Conservation (phyloP, 148 eudicot species). For the Tetragonia tetragonoides region DNA sequence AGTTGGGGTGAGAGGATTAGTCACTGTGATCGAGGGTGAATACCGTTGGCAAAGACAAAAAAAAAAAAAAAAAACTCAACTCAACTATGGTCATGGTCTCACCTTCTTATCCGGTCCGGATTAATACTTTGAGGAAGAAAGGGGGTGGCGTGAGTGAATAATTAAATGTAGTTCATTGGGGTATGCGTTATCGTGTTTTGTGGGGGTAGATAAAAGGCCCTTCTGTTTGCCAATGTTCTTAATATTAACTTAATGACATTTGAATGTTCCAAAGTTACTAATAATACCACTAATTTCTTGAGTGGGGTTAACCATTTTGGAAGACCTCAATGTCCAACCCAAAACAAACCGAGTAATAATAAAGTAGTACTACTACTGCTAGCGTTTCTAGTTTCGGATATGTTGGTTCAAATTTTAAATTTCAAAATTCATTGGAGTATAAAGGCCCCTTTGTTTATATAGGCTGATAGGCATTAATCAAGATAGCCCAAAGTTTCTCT, state of each 20-base stretch:
- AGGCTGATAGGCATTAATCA: too few relatives aligned
- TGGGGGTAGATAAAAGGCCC: neutral
- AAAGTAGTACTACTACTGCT: too few relatives aligned
- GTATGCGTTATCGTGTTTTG: neutral
- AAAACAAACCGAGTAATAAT: too few relatives aligned
- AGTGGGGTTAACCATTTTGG: neutral
- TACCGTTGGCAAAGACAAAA: too few relatives aligned
- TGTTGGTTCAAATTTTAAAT: neutral
- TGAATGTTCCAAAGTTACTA: constrained; percentile 27
- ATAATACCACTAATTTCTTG: neutral
- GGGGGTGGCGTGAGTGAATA: neutral
- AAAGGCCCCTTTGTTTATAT: too few relatives aligned
- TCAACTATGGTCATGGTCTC: too few relatives aligned
- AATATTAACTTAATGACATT: constrained; percentile 14
- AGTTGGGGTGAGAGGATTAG: too few relatives aligned
- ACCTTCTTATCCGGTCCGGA: neutral
- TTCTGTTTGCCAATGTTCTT: constrained; percentile 3
- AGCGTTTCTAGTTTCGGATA: too few relatives aligned
- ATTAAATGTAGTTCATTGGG: neutral
- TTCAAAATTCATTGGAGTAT: neutral
- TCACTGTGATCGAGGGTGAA: too few relatives aligned
- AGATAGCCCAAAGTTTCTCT: too few relatives aligned
- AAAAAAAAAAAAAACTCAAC: too few relatives aligned
- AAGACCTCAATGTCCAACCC: neutral
- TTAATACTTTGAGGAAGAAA: neutral